A percentile compares a stretch with the other conserved stretches of the same genome.
phyloP scores from a whole-genome alignment of 2,329 filamentous ascomycete genomes.

The Penicillium sp. region DNA sequence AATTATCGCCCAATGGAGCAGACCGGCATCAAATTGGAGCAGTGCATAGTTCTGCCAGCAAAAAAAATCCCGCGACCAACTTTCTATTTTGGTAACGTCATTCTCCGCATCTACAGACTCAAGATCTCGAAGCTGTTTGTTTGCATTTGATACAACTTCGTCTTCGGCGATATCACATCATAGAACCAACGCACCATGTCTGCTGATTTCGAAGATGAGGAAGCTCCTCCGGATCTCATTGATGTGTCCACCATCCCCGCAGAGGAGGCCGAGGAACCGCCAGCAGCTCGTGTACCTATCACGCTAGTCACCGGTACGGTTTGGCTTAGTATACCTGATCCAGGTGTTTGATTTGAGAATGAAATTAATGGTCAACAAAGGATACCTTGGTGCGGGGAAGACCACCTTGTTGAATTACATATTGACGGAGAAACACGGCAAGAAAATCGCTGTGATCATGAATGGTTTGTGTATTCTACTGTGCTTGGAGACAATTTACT shows the following conservation, averaged over 20 bases:
- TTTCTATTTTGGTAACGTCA: conserved; percentile 24
- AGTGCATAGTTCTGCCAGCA: not conserved
- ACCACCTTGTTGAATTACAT: conserved; percentile 97
- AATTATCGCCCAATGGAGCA: not conserved
- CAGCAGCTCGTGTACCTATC: conserved; percentile 48
- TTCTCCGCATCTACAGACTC: conserved; percentile 13
- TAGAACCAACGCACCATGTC: conserved; percentile 15
- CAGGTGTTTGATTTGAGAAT: not conserved
- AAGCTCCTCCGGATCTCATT: conserved; percentile 47
- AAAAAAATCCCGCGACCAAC: not conserved
- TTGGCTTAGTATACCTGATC: not conserved
- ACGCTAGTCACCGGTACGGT: conserved; percentile 52
- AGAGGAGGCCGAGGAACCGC: conserved; percentile 26
- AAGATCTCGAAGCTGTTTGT: not conserved
- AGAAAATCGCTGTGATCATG: conserved; percentile 96
- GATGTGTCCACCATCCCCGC: conserved; percentile 37
- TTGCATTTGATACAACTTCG: conserved; percentile 3
- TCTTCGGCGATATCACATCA: not conserved
- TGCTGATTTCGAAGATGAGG: conserved; percentile 42
- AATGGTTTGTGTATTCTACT: conserved; percentile 62
- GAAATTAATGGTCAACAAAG: conserved; percentile 46
- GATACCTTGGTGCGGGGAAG: conserved; percentile 93
- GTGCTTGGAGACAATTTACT: conserved; percentile 12
- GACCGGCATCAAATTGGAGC: not conserved
- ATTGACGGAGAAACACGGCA: conserved; percentile 89